Evolutionary conservation across 106 monocot genomes (phyloP).

Genomic region (Platanthera guangdongensis): DNA sequence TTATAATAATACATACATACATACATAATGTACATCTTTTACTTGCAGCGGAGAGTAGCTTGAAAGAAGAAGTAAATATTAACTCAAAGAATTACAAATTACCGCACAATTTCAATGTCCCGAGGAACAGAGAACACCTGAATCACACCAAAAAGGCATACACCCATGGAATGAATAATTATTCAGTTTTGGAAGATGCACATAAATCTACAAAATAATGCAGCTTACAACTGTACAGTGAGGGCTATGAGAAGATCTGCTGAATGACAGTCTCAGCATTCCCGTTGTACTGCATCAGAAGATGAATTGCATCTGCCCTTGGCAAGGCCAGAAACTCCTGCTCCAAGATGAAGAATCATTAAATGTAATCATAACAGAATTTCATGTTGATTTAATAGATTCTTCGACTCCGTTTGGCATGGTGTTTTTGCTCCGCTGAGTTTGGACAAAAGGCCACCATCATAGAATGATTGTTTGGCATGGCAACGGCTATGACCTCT

Average conservation of each 20-base stretch:
- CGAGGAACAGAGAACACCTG: neutral
- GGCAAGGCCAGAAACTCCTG: constrained; percentile 95
- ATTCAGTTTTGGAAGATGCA: neutral
- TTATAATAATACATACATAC: neutral
- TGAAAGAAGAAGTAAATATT: neutral
- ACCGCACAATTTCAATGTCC: neutral
- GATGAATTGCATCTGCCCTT: constrained; percentile 84
- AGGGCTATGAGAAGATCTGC: constrained; percentile 63
- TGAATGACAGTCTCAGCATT: constrained; percentile 88
- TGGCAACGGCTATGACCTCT: too few relatives aligned
- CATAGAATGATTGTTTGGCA: too few relatives aligned
- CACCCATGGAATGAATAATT: neutral
- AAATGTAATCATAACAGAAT: too few relatives aligned
- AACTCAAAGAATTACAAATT: neutral
- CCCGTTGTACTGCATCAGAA: constrained; percentile 73
- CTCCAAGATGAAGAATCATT: neutral
- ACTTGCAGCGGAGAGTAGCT: neutral
- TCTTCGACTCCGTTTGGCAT: too few relatives aligned
- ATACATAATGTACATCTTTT: neutral
- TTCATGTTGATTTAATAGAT: too few relatives aligned
- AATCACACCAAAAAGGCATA: neutral
- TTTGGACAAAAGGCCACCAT: too few relatives aligned
- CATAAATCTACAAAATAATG: too few relatives aligned
- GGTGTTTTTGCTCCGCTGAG: too few relatives aligned
- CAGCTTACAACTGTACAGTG: constrained; percentile 20